Conservation (phyloP, 495 filamentous ascomycete species). For the Tuber melanosporum region DNA sequence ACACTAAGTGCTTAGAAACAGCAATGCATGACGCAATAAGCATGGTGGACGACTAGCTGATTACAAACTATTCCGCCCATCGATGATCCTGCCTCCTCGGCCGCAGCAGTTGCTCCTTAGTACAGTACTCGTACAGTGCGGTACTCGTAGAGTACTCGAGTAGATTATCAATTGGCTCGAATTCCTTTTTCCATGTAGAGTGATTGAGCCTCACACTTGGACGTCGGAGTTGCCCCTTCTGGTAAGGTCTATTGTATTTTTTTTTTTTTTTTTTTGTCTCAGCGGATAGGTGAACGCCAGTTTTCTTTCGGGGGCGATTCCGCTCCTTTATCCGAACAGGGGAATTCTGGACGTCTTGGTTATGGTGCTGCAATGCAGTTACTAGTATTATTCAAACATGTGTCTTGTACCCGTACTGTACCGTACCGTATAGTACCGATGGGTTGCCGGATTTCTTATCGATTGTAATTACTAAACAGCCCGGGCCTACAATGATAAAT, state of each 20-base stretch:
- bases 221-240: too few species aligned
- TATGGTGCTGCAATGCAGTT: too few species aligned
- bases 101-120: background rate
- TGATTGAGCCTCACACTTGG: too few species aligned
- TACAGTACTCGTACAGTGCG: background rate
- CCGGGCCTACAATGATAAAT: background rate
- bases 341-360: too few species aligned
- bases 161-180: background rate
- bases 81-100: background rate
- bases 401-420: too few species aligned
- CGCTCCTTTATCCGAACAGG: too few species aligned
- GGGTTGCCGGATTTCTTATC: background rate
- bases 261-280: too few species aligned
- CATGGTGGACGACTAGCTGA: conserved; percentile 6
- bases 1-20: conserved; percentile 26
- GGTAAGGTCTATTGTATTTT: background rate
- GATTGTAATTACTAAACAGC: background rate
- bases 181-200: background rate
- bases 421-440: too few species aligned
- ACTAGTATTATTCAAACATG: too few species aligned
- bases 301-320: too few species aligned
- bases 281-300: too few species aligned
- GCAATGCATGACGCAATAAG: conserved; percentile 21
- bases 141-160: background rate
- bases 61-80: background rate